phyloP scores from a whole-genome alignment of 2,329 filamentous ascomycete species.

The Colletotrichum somersetense region DNA sequence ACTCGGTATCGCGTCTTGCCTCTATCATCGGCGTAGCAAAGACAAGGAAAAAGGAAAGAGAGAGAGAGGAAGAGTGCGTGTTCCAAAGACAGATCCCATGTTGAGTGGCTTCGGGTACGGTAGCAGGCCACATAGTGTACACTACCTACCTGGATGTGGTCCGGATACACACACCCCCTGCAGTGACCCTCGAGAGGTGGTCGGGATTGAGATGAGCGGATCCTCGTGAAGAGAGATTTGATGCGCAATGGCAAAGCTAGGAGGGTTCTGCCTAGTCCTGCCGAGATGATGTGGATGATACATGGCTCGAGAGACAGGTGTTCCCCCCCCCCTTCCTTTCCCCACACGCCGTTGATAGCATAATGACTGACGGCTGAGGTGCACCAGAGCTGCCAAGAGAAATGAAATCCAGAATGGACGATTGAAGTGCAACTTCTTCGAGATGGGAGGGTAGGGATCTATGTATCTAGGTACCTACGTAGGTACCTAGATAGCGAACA shows the following conservation, averaged over 20 bases:
- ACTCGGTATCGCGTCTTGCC: neutral
- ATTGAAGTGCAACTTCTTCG: neutral
- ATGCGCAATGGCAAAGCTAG: neutral
- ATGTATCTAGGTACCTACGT: too few species aligned
- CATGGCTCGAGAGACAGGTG: neutral
- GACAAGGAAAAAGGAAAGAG: neutral
- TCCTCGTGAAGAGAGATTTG: neutral
- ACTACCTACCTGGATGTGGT: neutral
- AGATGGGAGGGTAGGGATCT: neutral
- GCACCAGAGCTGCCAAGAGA: neutral
- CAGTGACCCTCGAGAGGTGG: neutral
- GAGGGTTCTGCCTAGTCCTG: too few species aligned
- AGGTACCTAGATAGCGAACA: neutral
- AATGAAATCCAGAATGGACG: too few species aligned
- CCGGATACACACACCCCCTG: neutral
- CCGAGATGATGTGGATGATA: neutral
- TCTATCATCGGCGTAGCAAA: neutral
- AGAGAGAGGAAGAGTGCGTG: neutral
- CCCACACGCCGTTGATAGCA: neutral
- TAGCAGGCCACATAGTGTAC: constrained; percentile 11
- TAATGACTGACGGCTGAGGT: neutral
- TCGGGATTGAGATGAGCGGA: neutral
- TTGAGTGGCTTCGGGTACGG: constrained; percentile 22
- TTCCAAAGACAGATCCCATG: too few species aligned
- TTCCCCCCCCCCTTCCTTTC: neutral